Evolutionary conservation across 768 basidiomycete species (phyloP).

Genomic region (Russula sp.): DNA sequence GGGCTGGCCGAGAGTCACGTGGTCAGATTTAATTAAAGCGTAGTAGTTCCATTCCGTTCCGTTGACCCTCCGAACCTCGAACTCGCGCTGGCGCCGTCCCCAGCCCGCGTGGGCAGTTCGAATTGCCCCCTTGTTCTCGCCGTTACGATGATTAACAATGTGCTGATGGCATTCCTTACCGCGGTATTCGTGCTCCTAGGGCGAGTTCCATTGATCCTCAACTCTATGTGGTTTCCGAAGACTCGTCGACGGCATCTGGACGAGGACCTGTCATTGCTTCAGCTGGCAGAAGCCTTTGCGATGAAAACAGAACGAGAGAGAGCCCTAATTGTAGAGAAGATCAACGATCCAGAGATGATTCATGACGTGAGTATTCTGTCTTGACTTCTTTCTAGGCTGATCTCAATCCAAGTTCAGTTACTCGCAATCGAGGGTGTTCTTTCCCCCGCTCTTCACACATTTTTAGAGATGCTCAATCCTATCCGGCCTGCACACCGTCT

Average conservation of each 20-base stretch:
- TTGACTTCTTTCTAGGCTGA: background rate
- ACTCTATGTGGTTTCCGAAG: slow-evolving; percentile 3
- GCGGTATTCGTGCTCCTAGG: background rate
- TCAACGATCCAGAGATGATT: slow-evolving; percentile 11
- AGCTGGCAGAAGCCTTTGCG: slow-evolving; percentile 18
- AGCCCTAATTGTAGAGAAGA: background rate
- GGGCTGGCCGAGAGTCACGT: background rate
- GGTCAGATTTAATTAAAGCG: background rate
- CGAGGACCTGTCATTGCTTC: slow-evolving; percentile 10
- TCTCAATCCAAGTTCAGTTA: slow-evolving; percentile 4
- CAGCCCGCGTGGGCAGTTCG: slow-evolving; percentile 11
- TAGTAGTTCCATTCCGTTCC: background rate
- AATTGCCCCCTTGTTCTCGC: background rate
- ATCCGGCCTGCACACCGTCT: slow-evolving; percentile 12
- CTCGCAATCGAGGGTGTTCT: slow-evolving; percentile 9
- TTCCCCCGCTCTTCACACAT: slow-evolving; percentile 10
- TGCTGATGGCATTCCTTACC: background rate
- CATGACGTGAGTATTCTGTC: slow-evolving; percentile 14
- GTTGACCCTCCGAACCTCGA: background rate
- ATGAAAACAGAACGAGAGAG: slow-evolving; percentile 10
- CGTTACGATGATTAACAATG: background rate
- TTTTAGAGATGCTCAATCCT: slow-evolving; percentile 17
- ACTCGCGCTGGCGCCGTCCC: slow-evolving; percentile 17
- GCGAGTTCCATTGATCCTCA: background rate
- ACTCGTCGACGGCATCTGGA: background rate